Conservation (phyloP, 768 basidiomycete genomes). For the Lentinula aciculospora region DNA sequence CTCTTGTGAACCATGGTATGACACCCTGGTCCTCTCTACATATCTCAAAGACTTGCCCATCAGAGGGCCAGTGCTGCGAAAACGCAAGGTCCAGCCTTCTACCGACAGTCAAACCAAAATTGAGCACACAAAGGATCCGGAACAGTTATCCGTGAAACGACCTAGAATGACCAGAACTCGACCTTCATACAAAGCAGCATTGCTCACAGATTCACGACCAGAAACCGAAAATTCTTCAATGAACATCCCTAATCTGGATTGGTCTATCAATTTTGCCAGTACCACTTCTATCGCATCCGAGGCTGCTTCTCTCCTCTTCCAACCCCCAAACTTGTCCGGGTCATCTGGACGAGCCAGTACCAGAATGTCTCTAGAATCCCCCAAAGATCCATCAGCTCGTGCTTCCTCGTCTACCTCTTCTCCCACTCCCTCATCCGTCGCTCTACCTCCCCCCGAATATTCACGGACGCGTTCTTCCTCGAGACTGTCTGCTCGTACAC, state of each 20-base stretch:
- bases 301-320: not conserved
- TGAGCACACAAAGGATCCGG: not conserved
- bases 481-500: not conserved
- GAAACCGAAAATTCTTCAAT: not conserved
- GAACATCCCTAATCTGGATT: not conserved
- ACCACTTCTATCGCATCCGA: not conserved
- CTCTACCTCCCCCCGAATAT: not conserved
- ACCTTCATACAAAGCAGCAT: not conserved
- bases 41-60: not conserved
- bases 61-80: conserved; percentile 2
- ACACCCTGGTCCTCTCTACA: conserved; percentile 1
- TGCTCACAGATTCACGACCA: not conserved
- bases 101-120: not conserved
- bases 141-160: not conserved
- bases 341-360: not conserved
- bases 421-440: not conserved
- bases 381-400: not conserved
- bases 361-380: not conserved
- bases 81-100: conserved; percentile 1
- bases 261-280: not conserved
- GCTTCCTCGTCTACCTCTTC: not conserved
- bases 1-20: not conserved
- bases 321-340: not conserved
- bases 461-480: conserved; percentile 5
- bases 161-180: not conserved